Conservation (phyloP, 2,329 filamentous ascomycete species). For the Hansfordia pulvinata region DNA sequence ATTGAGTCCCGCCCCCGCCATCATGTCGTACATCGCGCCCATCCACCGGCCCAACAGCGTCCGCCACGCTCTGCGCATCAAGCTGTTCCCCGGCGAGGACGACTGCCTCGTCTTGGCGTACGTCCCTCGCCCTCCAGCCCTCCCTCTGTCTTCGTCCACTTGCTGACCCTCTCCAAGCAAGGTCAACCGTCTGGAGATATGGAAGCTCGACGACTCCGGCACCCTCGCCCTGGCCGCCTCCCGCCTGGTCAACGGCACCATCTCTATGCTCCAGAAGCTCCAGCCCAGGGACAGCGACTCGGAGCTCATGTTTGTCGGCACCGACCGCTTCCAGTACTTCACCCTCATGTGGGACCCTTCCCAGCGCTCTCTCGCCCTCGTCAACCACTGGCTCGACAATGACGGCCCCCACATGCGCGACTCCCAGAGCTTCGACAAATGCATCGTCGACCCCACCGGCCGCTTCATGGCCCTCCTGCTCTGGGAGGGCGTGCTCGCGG, state of each 20-base stretch:
- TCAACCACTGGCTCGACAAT: slow-evolving; percentile 36
- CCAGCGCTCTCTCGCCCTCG: slow-evolving; percentile 33
- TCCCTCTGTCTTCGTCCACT: too few relatives aligned
- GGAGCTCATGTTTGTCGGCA: slow-evolving; percentile 86
- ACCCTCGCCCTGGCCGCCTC: slow-evolving; percentile 42
- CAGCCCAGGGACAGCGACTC: slow-evolving; percentile 59
- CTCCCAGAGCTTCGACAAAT: slow-evolving; percentile 70
- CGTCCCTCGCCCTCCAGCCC: too few relatives aligned
- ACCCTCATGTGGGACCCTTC: slow-evolving; percentile 69
- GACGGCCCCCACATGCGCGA: slow-evolving; percentile 55
- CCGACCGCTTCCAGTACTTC: slow-evolving; percentile 82
- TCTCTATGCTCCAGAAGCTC: slow-evolving; percentile 73
- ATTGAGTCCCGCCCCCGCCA: too few relatives aligned
- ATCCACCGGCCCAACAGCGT: slow-evolving; percentile 89
- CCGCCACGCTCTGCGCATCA: slow-evolving; percentile 72
- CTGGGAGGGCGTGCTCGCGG: slow-evolving; percentile 45
- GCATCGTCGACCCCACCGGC: slow-evolving; percentile 70
- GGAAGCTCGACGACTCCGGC: slow-evolving; percentile 54
- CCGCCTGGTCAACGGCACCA: slow-evolving; percentile 68
- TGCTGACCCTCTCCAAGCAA: slow-evolving; percentile 41
- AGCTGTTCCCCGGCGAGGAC: slow-evolving; percentile 58
- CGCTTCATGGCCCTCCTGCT: slow-evolving; percentile 42
- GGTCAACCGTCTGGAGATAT: slow-evolving; percentile 77
- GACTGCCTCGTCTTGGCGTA: slow-evolving; percentile 84
- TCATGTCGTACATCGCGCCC: slow-evolving; percentile 88